Evolutionary conservation across 192 early-diverging fungal genomes (phyloP).

Genomic region (Thoreauomyces humboldtii): DNA sequence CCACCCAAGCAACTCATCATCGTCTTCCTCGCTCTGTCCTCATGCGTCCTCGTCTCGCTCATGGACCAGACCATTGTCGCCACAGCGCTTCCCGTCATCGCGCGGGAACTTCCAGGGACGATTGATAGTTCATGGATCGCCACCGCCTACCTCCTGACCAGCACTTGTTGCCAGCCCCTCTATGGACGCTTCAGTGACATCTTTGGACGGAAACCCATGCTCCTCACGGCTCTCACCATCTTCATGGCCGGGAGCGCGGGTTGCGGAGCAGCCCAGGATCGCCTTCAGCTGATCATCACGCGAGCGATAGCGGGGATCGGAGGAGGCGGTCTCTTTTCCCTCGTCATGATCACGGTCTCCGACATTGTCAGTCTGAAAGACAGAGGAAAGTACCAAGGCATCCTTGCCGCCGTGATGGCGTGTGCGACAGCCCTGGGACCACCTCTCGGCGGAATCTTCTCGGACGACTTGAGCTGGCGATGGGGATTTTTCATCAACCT

Average conservation of each 20-base stretch:
- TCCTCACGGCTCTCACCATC: constrained; percentile 66
- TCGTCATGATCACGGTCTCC: constrained; percentile 80
- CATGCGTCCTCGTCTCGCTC: too few species aligned
- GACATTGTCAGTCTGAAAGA: constrained; percentile 71
- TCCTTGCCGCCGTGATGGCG: constrained; percentile 74
- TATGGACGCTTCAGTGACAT: constrained; percentile 89
- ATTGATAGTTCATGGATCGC: neutral
- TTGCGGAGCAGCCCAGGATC: constrained; percentile 66
- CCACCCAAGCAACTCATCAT: too few species aligned
- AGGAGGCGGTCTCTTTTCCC: constrained; percentile 75
- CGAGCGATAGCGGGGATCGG: constrained; percentile 78
- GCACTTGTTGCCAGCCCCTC: neutral
- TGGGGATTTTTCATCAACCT: constrained; percentile 83
- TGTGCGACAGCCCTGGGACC: constrained; percentile 77
- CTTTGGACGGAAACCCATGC: constrained; percentile 74
- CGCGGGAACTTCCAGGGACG: too few species aligned
- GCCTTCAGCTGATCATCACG: constrained; percentile 63
- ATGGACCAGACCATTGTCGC: too few species aligned
- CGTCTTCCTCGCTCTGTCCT: too few species aligned
- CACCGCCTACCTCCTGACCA: neutral
- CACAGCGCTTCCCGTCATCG: too few species aligned
- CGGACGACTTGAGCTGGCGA: constrained; percentile 48
- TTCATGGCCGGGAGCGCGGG: constrained; percentile 77
- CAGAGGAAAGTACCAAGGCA: constrained; percentile 72
- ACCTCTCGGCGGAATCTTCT: constrained; percentile 79